Evolutionary conservation across 768 basidiomycete genomes (phyloP), one percentile per base, ranked within the genome.

Genomic region (Sporobolomyces roseus): DNA sequence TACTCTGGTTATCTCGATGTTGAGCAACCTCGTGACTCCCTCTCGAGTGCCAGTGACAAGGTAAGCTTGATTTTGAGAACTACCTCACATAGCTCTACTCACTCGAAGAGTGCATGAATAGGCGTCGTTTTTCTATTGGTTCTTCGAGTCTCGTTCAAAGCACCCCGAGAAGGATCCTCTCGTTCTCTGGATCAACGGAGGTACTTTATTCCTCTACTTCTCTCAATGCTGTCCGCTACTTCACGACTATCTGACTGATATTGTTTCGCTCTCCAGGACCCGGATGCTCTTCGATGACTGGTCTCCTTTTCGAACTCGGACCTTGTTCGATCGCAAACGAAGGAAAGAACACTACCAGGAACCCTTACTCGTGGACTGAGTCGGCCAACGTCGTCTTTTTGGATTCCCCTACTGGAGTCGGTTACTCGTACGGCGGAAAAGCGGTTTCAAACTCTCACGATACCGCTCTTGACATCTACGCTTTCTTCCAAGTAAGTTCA

Each of bases 91-190:
- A n/a, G n/a, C n/a, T n/a, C n/a, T n/a, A n/a, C n/a, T n/a, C n/a
- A n/a, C n/a, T n/a, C n/a, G n/a, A n/a, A n/a, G n/a, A n/a, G n/a
- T n/a, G n/a, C n/a, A n/a, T n/a, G n/a, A n/a, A 13, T 85, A 86
- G 74, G 88, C 88, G 73, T 90, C 92, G 74, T 81, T 92, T 29
- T 93, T 92, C 83, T 91, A 90, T 81, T 92, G 90, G 90, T 88
- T 74, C 74, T 71, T 97, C 74, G 93, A 96, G 79, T 85, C 88
- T 1, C 83, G 93, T 41, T 49, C 45, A 12, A 81, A 80, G 61
- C 82, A 84, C 23, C 93, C 94, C 0, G 79, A 83, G 58, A 81
- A 85, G 60, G 91, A 89, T 9, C 93, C 93, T 6, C 83, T 97
- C 3, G 83, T 93, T 13, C 81, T 96, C 53, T 96, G 93, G 93